Base-by-base conservation (phyloP, 495 filamentous ascomycete species). In the Penicillium odoratum region DNA sequence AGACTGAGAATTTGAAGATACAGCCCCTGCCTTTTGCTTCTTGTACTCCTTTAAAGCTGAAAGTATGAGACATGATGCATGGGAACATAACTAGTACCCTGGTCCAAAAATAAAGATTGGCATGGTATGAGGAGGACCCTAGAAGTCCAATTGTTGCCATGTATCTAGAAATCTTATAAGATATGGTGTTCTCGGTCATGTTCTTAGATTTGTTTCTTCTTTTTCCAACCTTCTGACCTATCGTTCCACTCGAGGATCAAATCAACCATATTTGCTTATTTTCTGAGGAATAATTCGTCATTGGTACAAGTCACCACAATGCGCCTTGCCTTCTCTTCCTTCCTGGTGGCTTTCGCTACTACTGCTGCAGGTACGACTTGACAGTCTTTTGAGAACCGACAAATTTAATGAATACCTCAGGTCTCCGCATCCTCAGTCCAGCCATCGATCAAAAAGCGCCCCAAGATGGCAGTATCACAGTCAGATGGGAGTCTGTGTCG, bases 401-500 rank as follows among this genome's bases (percentile, higher is more conserved):
- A 30, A 42, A 25, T 21, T 18, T 54, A 49, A 48, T 43, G 36
- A 52, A 15, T 7, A n/a, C 30, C 44, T 9, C 28, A 71, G 71
- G 60, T 48, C 61, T 74, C 10, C 28, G 53, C 7, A 65, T 74
- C 18, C 61, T 64, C 3, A 67, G 62, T 3, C 71, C 71, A 2
- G 53, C 49, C 5, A 66, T 64, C 7, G 64, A 61, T 13, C 59
- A 62, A 8, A 66, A 61, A 46, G 54, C 68, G 25, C 61, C 71
- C 21, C 54, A 65, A 48, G 57, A 59, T 25, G 40, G 58, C 34
- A 61, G 63, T 2, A 64, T 68, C 16, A 67, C 64, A n/a, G 66
- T 74, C 18, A 69, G 62, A 36, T 74, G 71, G 71, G 49, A 65
- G 11, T 21, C 59, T 7, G 71, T 74, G 11, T 49, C 58, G 70